These are phyloP conservation scores for Pyrenophora seminiperda DNA, from an alignment of 2,329 filamentous ascomycete genomes.

Conservation along the genomic window DNA sequence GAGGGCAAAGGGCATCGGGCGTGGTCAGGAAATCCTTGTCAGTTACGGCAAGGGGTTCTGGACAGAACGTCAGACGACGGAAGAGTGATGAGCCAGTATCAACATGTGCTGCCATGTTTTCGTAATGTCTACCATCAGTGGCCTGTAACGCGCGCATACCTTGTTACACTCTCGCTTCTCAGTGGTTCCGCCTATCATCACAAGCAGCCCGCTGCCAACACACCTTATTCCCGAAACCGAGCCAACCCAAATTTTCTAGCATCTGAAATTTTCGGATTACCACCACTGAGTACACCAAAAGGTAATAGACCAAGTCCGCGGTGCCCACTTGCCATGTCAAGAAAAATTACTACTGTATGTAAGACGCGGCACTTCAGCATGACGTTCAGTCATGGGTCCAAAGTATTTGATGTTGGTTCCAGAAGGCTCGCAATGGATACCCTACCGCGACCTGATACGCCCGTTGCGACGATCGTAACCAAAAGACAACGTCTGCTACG, in stretches of 20 bases:
- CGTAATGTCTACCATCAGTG: neutral
- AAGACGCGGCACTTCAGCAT: neutral
- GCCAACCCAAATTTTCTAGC: too few relatives aligned
- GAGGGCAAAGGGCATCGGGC: constrained; percentile 53
- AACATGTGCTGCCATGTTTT: neutral
- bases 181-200: neutral
- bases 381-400: neutral
- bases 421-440: constrained; percentile 8
- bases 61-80: constrained; percentile 42
- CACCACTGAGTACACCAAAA: too few relatives aligned
- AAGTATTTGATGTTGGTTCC: constrained; percentile 14
- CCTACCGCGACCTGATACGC: constrained; percentile 10
- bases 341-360: too few relatives aligned
- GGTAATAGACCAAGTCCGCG: too few relatives aligned
- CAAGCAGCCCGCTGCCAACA: neutral
- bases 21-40: constrained; percentile 59
- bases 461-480: constrained; percentile 4
- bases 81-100: constrained; percentile 9
- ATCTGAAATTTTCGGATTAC: too few relatives aligned
- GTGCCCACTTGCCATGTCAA: too few relatives aligned
- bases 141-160: neutral
- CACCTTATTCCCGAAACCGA: neutral
- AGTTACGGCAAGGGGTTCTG: constrained; percentile 61
- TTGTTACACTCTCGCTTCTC: neutral
- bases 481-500: constrained; percentile 2